These are phyloP conservation scores for Agaricus sinodeliciosus DNA, from an alignment of 768 basidiomycete genomes.

Conservation along the genomic window DNA sequence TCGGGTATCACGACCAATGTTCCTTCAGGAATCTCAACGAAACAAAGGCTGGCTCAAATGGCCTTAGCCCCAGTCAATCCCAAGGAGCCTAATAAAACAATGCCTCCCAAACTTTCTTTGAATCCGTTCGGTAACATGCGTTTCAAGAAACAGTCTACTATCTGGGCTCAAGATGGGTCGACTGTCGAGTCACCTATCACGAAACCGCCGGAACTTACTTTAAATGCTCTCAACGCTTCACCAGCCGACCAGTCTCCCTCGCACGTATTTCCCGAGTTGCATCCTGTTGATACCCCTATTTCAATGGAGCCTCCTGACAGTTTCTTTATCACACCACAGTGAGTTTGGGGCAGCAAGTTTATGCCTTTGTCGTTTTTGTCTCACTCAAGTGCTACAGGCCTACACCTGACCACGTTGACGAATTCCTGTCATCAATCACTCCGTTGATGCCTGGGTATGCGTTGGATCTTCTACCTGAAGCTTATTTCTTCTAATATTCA, in stretches of 20 bases:
- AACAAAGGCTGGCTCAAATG: constrained; percentile 39
- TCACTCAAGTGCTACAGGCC: not conserved
- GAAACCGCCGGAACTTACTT: not conserved
- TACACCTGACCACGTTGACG: not conserved
- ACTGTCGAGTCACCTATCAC: constrained; percentile 4
- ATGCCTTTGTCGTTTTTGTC: not conserved
- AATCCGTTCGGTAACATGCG: constrained; percentile 5
- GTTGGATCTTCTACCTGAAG: not conserved
- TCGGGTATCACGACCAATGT: constrained; percentile 24
- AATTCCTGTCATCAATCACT: constrained; percentile 6
- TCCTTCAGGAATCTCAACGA: constrained; percentile 39
- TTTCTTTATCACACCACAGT: not conserved
- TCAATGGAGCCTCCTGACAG: not conserved
- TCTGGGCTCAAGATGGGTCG: constrained; percentile 1
- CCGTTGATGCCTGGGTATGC: constrained; percentile 7
- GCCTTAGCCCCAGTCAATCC: constrained; percentile 30
- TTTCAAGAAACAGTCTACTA: constrained; percentile 8
- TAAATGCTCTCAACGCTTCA: constrained; percentile 5
- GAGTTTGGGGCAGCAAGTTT: not conserved
- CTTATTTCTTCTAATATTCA: not conserved
- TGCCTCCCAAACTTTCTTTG: constrained; percentile 6
- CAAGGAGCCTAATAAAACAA: constrained; percentile 21
- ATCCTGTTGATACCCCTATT: not conserved
- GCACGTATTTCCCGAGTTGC: not conserved
- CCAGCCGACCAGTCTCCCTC: not conserved